phyloP scores from a whole-genome alignment of 441 rosid genomes.

The Gossypium laxum region DNA sequence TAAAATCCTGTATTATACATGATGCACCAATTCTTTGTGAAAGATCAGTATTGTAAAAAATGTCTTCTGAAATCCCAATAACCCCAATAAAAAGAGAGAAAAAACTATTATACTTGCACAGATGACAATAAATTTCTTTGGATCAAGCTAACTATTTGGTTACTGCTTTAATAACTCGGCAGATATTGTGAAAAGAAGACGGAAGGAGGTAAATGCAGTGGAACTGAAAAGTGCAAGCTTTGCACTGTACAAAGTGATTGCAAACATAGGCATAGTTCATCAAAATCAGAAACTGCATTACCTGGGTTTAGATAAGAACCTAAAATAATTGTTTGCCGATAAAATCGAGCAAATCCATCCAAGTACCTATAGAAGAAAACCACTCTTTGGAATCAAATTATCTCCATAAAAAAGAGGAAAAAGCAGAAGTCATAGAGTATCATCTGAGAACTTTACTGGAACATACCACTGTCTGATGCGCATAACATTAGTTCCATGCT shows the following conservation, averaged over 20 bases:
- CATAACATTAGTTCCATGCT: slow-evolving; percentile 78
- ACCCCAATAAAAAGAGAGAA: neutral
- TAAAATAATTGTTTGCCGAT: slow-evolving; percentile 68
- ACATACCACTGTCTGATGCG: slow-evolving; percentile 77
- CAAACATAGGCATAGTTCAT: slow-evolving; percentile 9
- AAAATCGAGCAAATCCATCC: slow-evolving; percentile 66
- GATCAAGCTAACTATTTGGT: neutral
- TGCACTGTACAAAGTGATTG: neutral
- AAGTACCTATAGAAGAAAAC: slow-evolving; percentile 50
- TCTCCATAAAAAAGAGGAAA: neutral
- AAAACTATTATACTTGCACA: neutral
- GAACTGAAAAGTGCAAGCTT: neutral
- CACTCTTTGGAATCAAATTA: slow-evolving; percentile 9
- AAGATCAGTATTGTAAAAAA: neutral
- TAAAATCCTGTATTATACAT: neutral
- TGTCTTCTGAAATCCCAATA: neutral
- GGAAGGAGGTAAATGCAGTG: neutral
- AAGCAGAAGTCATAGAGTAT: neutral
- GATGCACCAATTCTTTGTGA: neutral
- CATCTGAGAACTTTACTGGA: neutral
- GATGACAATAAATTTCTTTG: neutral
- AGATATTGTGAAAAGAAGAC: neutral
- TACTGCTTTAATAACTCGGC: neutral
- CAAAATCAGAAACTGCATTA: slow-evolving; percentile 17
- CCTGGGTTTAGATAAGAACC: slow-evolving; percentile 77